Evolutionary conservation across 805 yeast species (phyloP), one percentile per base, ranked within the genome.

Genomic region (Barnettozyma vustinii): DNA sequence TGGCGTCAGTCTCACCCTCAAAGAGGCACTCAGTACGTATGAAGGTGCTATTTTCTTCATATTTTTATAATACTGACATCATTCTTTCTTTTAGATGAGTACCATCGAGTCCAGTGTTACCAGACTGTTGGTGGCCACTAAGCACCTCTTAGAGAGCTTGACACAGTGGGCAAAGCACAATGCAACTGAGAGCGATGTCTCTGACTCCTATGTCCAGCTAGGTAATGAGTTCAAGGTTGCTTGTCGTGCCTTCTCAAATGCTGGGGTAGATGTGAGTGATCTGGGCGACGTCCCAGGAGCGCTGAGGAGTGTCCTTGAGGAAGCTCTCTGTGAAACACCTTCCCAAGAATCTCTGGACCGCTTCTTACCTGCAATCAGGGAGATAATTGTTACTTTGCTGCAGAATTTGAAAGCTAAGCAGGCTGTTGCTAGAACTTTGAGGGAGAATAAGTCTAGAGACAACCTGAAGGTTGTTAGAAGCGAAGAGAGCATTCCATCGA

Each of bases 141-240:
- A 92, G 59, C 90, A 87, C 50, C 72, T 92, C 12, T 71, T 94
- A n/a, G 96, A 88, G 58, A 77, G 87, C 16, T 70, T 94, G 45
- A 88, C 95, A 0, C 87, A 81, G 52, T 94, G 99, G 99, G 91
- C 98, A 1, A 75, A 80, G 52, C 80, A 79, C 20, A 74, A 77
- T n/a, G 90, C 88, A 6, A 76, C 83, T 21, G 98, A 91, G 42
- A 79, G 79, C 48, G 87, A 80, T 53, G 97, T 94, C 2, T 88
- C 96, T 2, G 88, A 90, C 58, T 86, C 90, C 3, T 94, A 89
- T 64, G 99, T 94, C 15, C 84, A 81, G 55, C 75, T 94, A 26
- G 99, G 99, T 0, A 94, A 91, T 61, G 97, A 92, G 65, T 94
- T 90, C 72, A 83, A 92, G 56, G 80, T 87, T 3, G 87, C 95